Percentiles rank a stretch among this genome's conserved stretches.
phyloP scores from a whole-genome alignment of 1,139 yeast genomes.

The Magnusiomyces fungicola region DNA sequence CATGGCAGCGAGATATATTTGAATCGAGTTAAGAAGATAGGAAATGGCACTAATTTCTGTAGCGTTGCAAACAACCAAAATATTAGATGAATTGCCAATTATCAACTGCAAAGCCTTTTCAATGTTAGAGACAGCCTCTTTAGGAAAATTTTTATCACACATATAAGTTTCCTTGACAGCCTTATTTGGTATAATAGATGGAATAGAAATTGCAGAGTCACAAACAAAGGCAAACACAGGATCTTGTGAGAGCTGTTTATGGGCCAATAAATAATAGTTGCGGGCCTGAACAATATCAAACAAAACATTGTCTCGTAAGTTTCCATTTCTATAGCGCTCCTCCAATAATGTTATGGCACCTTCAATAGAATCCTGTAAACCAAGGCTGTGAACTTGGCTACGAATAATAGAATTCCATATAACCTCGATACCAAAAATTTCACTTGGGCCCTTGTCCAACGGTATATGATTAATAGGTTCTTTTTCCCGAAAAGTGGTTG shows the following conservation, averaged over 20 bases:
- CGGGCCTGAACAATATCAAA: conserved; percentile 21
- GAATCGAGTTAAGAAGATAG: conserved; percentile 20
- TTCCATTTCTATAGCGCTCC: conserved; percentile 9
- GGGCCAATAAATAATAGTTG: conserved; percentile 22
- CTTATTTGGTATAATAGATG: conserved; percentile 26
- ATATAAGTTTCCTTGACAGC: conserved; percentile 2
- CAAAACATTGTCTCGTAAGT: conserved; percentile 20
- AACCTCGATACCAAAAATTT: conserved; percentile 18
- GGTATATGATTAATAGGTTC: too few species aligned
- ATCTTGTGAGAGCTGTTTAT: conserved; percentile 28
- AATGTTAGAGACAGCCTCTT: conserved; percentile 11
- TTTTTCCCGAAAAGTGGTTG: too few species aligned
- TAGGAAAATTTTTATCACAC: neutral
- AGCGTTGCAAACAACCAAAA: conserved; percentile 19
- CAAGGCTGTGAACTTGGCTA: conserved; percentile 21
- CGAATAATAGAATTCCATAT: conserved; percentile 22
- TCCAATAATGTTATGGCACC: conserved; percentile 20
- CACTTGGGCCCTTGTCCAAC: conserved; percentile 11
- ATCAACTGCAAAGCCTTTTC: conserved; percentile 15
- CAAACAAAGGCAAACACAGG: conserved; percentile 42
- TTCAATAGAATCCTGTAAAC: conserved; percentile 21
- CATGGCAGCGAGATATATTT: conserved; percentile 30
- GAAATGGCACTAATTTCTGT: conserved; percentile 20
- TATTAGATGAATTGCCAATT: conserved; percentile 6
- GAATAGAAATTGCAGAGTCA: conserved; percentile 44